Evolutionary conservation across 2,329 filamentous ascomycete species (phyloP).

Genomic region (Aotearoamyces nothofagi): DNA sequence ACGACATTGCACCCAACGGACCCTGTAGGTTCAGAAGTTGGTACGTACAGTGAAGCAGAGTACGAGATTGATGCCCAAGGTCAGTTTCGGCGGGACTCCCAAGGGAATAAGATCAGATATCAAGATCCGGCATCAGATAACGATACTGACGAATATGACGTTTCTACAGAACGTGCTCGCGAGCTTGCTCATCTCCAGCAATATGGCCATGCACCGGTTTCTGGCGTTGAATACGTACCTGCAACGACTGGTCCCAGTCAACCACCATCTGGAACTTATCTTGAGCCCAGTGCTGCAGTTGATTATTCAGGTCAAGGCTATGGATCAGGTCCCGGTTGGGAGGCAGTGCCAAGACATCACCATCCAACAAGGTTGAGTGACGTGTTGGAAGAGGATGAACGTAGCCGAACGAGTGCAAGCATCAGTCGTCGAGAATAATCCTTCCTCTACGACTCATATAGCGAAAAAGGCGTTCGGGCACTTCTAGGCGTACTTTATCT

Average conservation of each 20-base stretch:
- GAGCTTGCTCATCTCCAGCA: slow-evolving; percentile 11
- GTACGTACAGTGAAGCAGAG: slow-evolving; percentile 54
- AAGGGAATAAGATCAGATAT: slow-evolving; percentile 41
- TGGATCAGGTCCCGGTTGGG: slow-evolving; percentile 56
- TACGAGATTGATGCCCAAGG: slow-evolving; percentile 50
- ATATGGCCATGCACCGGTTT: slow-evolving; percentile 11
- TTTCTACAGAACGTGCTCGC: slow-evolving; percentile 13
- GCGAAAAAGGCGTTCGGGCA: too few relatives aligned
- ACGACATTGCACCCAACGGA: slow-evolving; percentile 14
- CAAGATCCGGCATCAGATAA: slow-evolving; percentile 31
- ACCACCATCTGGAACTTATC: slow-evolving; percentile 4
- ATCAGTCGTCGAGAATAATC: slow-evolving; percentile 12
- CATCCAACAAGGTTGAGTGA: slow-evolving; percentile 82
- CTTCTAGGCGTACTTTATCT: too few relatives aligned
- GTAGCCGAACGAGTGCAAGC: slow-evolving; percentile 51
- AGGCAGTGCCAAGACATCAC: slow-evolving; percentile 62
- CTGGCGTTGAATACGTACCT: slow-evolving; percentile 13
- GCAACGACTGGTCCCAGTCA: slow-evolving; percentile 5
- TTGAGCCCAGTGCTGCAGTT: slow-evolving; percentile 15
- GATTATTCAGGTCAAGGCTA: slow-evolving; percentile 57
- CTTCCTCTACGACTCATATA: too few relatives aligned
- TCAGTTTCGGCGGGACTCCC: slow-evolving; percentile 43
- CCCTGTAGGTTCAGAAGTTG: slow-evolving; percentile 33
- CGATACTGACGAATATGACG: slow-evolving; percentile 42
- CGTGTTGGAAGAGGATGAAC: slow-evolving; percentile 75